A percentile compares a stretch with the other conserved stretches of the same genome.
phyloP scores from a whole-genome alignment of 768 basidiomycete species.

The Russula griseocarnosa region DNA sequence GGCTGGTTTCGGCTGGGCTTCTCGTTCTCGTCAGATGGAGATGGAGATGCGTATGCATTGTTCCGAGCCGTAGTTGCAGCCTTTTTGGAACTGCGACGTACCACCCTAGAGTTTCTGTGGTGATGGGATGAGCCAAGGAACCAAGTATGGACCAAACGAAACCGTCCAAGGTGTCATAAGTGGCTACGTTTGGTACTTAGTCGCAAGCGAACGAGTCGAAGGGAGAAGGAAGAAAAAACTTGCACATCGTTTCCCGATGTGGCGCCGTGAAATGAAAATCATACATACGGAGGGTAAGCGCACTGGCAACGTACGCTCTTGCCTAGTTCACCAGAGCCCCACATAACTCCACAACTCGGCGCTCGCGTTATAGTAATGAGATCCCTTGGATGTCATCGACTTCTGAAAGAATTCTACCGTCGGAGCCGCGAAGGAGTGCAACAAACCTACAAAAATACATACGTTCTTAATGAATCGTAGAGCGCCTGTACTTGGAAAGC shows the following conservation, averaged over 20 bases:
- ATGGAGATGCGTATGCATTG: background rate
- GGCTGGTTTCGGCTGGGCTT: background rate
- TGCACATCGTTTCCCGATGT: slow-evolving; percentile 8
- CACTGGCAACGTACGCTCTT: slow-evolving; percentile 6
- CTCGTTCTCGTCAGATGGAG: background rate
- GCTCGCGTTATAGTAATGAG: slow-evolving; percentile 2
- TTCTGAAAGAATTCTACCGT: background rate
- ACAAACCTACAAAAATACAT: background rate
- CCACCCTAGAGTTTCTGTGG: background rate
- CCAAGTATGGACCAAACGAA: background rate
- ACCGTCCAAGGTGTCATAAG: background rate
- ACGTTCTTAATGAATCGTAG: background rate
- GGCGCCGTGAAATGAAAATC: slow-evolving; percentile 3
- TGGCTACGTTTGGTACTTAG: background rate
- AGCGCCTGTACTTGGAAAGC: background rate
- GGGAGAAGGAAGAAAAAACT: background rate
- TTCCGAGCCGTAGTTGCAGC: background rate
- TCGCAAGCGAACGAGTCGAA: slow-evolving; percentile 2
- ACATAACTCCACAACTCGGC: slow-evolving; percentile 6
- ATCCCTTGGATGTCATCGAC: background rate
- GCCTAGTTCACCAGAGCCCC: slow-evolving; percentile 7
- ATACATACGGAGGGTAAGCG: background rate
- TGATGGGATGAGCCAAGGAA: background rate
- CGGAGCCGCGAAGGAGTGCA: background rate
- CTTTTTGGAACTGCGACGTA: background rate